phyloP scores from a whole-genome alignment of 2,329 filamentous ascomycete genomes.

The Sporothrix globosa region DNA sequence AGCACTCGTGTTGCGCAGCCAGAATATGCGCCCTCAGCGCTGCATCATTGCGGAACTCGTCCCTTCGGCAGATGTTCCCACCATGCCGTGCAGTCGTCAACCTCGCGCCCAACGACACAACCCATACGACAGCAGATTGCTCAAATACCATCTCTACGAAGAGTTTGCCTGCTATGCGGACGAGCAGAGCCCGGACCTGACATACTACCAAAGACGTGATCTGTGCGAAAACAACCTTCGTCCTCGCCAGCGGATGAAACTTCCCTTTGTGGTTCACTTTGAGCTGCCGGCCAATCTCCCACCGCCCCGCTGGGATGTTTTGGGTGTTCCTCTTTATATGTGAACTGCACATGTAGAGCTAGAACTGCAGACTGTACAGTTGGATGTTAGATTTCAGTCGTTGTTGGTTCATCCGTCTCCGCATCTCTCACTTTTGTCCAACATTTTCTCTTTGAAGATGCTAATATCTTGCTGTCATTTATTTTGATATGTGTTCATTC shows the following conservation, averaged over 20 bases:
- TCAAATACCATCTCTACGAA: slow-evolving; percentile 10
- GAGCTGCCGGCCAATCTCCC: background rate
- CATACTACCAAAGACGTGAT: background rate
- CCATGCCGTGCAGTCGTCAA: background rate
- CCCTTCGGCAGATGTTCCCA: background rate
- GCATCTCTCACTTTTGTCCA: too few species aligned
- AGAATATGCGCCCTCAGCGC: background rate
- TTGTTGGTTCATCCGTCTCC: too few species aligned
- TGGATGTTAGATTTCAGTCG: too few species aligned
- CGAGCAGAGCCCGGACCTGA: background rate
- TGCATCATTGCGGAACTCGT: slow-evolving; percentile 2
- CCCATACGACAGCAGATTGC: background rate
- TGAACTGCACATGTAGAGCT: background rate
- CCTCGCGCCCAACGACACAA: background rate
- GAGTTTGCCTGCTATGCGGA: slow-evolving; percentile 14
- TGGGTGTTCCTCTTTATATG: slow-evolving; percentile 20
- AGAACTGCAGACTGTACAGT: too few species aligned
- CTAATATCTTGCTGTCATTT: too few species aligned
- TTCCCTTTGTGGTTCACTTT: slow-evolving; percentile 24
- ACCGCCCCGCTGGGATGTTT: slow-evolving; percentile 17
- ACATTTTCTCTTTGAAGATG: too few species aligned
- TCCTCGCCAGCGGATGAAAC: background rate
- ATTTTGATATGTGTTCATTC: too few species aligned
- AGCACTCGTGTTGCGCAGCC: background rate
- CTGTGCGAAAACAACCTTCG: background rate